Evolutionary conservation across 2,329 filamentous ascomycete genomes (phyloP).

Genomic region (Ceratocystis huliohia): DNA sequence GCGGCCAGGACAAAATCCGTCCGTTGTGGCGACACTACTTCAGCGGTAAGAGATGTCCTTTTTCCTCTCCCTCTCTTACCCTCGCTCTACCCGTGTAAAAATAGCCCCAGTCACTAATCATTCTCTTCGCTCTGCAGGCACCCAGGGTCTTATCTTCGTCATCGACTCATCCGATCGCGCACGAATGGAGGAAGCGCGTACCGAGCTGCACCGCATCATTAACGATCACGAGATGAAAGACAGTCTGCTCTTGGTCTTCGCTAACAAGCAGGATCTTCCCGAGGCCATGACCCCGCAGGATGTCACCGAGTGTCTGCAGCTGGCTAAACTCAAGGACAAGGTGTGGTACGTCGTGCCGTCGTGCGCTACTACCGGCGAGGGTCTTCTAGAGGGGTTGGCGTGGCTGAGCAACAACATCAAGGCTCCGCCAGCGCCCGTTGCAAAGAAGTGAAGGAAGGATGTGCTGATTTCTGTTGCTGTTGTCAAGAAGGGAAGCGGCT

Average conservation of each 20-base stretch:
- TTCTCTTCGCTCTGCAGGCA: conserved; percentile 45
- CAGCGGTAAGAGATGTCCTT: conserved; percentile 42
- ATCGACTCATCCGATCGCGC: conserved; percentile 88
- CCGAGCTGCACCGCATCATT: conserved; percentile 92
- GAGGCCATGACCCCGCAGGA: conserved; percentile 71
- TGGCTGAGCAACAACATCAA: conserved; percentile 82
- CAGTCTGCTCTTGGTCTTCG: conserved; percentile 84
- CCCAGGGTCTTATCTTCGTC: conserved; percentile 96
- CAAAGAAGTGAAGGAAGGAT: conserved; percentile 39
- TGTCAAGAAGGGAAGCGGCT: not conserved
- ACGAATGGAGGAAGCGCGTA: conserved; percentile 83
- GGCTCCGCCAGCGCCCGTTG: conserved; percentile 38
- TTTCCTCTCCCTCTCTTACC: too few species aligned
- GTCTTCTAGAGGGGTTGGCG: conserved; percentile 66
- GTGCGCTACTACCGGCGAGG: conserved; percentile 69
- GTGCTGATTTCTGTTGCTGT: not conserved
- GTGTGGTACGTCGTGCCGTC: conserved; percentile 76
- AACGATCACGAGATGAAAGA: conserved; percentile 98
- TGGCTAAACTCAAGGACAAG: conserved; percentile 67
- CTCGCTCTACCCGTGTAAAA: not conserved
- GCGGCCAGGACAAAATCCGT: conserved; percentile 96
- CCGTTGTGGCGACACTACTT: conserved; percentile 98
- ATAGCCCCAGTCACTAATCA: conserved; percentile 9
- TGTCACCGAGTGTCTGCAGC: conserved; percentile 63
- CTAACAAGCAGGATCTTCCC: conserved; percentile 94